Evolutionary conservation across 2,329 filamentous ascomycete genomes (phyloP).

Genomic region (Chaetomium sp.): DNA sequence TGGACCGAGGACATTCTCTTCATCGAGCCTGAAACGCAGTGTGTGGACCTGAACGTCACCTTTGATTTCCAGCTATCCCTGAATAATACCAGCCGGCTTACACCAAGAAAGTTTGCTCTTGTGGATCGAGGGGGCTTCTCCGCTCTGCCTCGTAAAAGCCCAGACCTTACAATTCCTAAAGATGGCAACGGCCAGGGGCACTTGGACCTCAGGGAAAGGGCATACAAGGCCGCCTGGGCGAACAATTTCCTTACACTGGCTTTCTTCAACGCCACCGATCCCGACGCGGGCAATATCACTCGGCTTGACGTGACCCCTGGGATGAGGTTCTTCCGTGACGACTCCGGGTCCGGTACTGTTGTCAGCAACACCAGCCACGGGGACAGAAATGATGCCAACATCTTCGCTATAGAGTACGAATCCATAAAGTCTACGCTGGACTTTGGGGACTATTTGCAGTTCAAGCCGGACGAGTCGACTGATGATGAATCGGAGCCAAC

Average conservation of each 20-base stretch:
- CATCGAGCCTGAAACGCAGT: slow-evolving; percentile 19
- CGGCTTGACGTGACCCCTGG: slow-evolving; percentile 12
- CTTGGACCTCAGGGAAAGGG: slow-evolving; percentile 11
- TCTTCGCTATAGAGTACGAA: slow-evolving; percentile 9
- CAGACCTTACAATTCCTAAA: background rate
- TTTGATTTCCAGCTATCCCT: slow-evolving; percentile 15
- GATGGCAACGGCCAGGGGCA: slow-evolving; percentile 13
- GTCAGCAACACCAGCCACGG: background rate
- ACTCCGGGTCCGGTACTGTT: background rate
- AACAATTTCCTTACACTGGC: slow-evolving; percentile 19
- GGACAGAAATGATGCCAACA: background rate
- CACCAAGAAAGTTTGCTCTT: background rate
- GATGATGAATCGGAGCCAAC: slow-evolving; percentile 1
- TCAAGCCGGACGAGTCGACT: background rate
- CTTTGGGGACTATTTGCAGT: slow-evolving; percentile 16
- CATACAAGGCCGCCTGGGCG: slow-evolving; percentile 22
- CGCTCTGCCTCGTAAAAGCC: slow-evolving; percentile 5
- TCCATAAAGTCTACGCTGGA: slow-evolving; percentile 7
- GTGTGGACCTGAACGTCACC: slow-evolving; percentile 22
- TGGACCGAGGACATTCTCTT: slow-evolving; percentile 25
- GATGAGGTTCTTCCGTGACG: background rate
- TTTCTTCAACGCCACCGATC: slow-evolving; percentile 15
- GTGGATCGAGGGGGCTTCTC: slow-evolving; percentile 22
- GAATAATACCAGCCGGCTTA: background rate
- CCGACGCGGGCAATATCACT: slow-evolving; percentile 7